Evolutionary conservation across 768 basidiomycete species (phyloP).

Genomic region (Collybia nuda): DNA sequence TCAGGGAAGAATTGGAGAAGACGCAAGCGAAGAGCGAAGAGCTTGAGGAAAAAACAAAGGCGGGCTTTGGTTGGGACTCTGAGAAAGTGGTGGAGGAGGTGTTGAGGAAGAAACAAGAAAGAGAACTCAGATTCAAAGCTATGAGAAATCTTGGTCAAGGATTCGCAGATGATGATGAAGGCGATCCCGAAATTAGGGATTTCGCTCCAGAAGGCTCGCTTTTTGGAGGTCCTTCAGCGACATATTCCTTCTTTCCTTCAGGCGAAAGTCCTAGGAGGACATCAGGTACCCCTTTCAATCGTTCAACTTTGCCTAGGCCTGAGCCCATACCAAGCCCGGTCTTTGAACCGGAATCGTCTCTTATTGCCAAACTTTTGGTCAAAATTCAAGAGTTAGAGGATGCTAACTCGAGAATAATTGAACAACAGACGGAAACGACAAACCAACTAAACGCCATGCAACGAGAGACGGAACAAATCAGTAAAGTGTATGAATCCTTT

Average conservation of each 20-base stretch:
- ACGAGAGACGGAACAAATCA: constrained; percentile 69
- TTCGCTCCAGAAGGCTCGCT: constrained; percentile 62
- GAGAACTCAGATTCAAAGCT: constrained; percentile 54
- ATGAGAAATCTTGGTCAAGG: constrained; percentile 41
- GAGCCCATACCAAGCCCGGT: constrained; percentile 8
- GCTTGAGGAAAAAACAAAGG: constrained; percentile 64
- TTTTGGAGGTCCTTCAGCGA: constrained; percentile 31
- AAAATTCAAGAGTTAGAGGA: constrained; percentile 81
- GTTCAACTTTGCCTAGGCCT: constrained; percentile 4
- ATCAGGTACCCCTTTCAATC: constrained; percentile 13
- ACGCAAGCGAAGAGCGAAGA: constrained; percentile 71
- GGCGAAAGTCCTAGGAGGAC: constrained; percentile 17
- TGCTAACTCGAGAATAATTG: constrained; percentile 64
- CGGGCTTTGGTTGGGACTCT: constrained; percentile 38
- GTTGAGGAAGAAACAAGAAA: constrained; percentile 46
- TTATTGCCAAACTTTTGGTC: constrained; percentile 68
- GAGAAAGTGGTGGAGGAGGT: constrained; percentile 41
- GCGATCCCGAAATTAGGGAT: constrained; percentile 38
- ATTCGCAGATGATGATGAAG: constrained; percentile 26
- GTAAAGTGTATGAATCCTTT: constrained; percentile 67
- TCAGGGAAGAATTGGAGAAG: constrained; percentile 75
- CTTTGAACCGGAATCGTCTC: constrained; percentile 41
- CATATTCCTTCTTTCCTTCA: constrained; percentile 26
- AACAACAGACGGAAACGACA: constrained; percentile 63
- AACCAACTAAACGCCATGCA: constrained; percentile 67